Base-by-base conservation (phyloP, 305 asterid genomes). In the Plantago coronopus region DNA sequence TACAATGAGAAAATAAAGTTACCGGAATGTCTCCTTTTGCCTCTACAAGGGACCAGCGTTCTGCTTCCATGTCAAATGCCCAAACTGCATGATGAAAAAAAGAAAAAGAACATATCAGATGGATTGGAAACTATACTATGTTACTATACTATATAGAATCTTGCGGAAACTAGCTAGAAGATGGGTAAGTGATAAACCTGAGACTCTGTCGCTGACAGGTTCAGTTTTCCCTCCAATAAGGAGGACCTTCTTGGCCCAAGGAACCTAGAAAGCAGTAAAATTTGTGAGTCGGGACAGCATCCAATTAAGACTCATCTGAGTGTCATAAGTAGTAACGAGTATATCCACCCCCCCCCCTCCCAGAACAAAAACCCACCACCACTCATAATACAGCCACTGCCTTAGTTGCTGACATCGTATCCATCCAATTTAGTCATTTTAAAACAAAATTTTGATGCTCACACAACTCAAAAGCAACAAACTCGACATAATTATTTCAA, bases 1-100 rank as follows among this genome's bases (percentile, higher is more conserved):
- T 44, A 50, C 14, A 2, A 54, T 57, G 60, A 48, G 61, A 51
- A 25, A 48, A 59, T 54, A 61, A 62, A 64, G 40, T 75, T 89
- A 89, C 99, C 85, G 99, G 99, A 65, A 87, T 75, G 45, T 84
- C 95, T 70, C 99, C 99, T 77, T 94, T 94, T 4, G 95, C 90
- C 74, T 89, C 97, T 69, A 89, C 72, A 56, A 72, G 80, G 40
- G 99, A 82, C 99, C 99, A 94, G 82, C 95, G 81, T 66, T 90
- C 99, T 61, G 95, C 82, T 81, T 94, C 99, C 75, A 85, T 78
- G 83, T 94, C 97, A 74, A 85, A 94, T 56, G 95, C 81, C 99
- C 99, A 89, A 51, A 94, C 99, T 94, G 69, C 76, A 78, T 57
- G 68, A 50, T 18, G 55, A 29, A 5, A n/a, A 18, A 64, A 48